Evolutionary conservation across 1,284 basidiomycete genomes (phyloP).

Genomic region (Ustilago xerochloae): DNA sequence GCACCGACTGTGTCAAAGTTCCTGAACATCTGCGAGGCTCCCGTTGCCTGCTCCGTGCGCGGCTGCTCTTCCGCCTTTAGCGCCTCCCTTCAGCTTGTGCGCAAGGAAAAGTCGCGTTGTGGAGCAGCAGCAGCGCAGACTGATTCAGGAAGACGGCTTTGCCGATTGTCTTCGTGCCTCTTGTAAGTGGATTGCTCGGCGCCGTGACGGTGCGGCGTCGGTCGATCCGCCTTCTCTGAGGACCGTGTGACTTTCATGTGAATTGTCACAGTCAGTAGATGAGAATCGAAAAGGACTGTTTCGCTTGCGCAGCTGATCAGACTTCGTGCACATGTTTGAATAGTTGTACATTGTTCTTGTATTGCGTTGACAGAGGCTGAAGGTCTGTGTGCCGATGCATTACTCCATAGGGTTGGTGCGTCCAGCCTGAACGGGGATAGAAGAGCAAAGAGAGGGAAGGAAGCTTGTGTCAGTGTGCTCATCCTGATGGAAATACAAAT

Average conservation of each 20-base stretch:
- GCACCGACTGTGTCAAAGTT: neutral
- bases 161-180: neutral
- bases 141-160: neutral
- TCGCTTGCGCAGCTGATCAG: neutral
- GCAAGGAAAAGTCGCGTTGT: neutral
- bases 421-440: slow-evolving; percentile 23
- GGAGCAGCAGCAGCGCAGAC: neutral
- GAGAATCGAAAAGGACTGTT: neutral
- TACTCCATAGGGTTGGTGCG: slow-evolving; percentile 52
- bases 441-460: neutral
- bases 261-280: neutral
- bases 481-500: neutral
- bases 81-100: neutral
- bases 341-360: neutral
- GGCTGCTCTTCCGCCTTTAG: neutral
- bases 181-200: neutral
- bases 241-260: neutral
- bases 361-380: neutral
- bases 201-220: slow-evolving; percentile 13
- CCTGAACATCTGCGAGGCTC: no score
- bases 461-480: neutral
- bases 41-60: neutral
- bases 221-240: neutral
- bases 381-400: no score
- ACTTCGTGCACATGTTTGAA: neutral